Percentiles rank a stretch among this genome's conserved stretches.
phyloP scores from a whole-genome alignment of 2,329 filamentous ascomycete species.

The Endoconidiophora laricicola region DNA sequence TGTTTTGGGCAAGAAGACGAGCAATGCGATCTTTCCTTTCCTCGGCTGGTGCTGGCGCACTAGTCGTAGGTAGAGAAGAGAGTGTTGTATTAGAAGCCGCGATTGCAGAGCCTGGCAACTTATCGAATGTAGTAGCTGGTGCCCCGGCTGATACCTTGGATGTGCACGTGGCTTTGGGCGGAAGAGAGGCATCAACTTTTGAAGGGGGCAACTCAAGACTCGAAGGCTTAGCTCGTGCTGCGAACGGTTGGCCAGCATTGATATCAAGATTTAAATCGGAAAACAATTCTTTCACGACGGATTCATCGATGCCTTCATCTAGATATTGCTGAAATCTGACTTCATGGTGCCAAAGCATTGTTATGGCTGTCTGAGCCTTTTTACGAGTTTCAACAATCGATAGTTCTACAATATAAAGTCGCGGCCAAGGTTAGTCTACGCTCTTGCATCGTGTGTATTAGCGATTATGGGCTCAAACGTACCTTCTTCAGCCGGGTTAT shows the following conservation, averaged over 20 bases:
- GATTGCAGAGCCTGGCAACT: background rate
- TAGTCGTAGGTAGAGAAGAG: background rate
- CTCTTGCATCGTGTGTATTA: background rate
- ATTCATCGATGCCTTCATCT: slow-evolving; percentile 52
- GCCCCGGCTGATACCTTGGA: too few species aligned
- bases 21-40: slow-evolving; percentile 65
- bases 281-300: slow-evolving; percentile 48
- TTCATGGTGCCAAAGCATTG: slow-evolving; percentile 47
- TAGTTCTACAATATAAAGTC: background rate
- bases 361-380: slow-evolving; percentile 49
- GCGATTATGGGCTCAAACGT: background rate
- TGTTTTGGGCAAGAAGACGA: slow-evolving; percentile 56
- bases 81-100: background rate
- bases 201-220: background rate
- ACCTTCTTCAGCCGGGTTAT: slow-evolving; percentile 3
- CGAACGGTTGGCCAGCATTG: slow-evolving; percentile 11
- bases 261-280: slow-evolving; percentile 46
- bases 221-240: background rate
- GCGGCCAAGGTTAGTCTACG: background rate
- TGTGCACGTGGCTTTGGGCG: background rate
- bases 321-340: slow-evolving; percentile 60
- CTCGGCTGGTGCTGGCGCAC: slow-evolving; percentile 23
- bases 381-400: slow-evolving; percentile 28
- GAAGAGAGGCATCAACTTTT: background rate
- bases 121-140: too few species aligned